Percentiles rank a stretch among this genome's conserved stretches.
Evolutionary conservation across 1,284 basidiomycete species (phyloP).

Genomic region (Microbotryum silenes-acaulis): DNA sequence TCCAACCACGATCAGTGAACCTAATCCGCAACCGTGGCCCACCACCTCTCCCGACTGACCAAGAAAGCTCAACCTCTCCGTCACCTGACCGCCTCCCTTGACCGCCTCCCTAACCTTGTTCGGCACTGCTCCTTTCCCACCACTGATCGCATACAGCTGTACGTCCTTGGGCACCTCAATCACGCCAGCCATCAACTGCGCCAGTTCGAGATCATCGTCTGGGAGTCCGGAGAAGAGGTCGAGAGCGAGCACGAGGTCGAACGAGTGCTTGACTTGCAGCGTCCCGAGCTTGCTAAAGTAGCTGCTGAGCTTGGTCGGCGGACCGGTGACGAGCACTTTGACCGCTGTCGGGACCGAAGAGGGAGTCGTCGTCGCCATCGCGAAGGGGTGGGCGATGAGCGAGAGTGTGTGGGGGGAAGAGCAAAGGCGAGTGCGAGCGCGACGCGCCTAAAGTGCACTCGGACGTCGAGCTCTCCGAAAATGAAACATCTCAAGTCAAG

Average conservation of each 20-base stretch:
- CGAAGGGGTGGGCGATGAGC: no score
- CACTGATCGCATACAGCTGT: constrained; percentile 87
- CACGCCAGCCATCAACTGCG: constrained; percentile 56
- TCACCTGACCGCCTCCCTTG: constrained; percentile 63
- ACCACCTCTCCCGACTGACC: constrained; percentile 49
- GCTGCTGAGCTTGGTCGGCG: constrained; percentile 64
- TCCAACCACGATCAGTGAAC: not conserved
- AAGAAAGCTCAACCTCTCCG: constrained; percentile 71
- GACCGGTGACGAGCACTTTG: constrained; percentile 63
- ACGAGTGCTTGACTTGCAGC: constrained; percentile 89
- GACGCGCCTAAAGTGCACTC: no score
- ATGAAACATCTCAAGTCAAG: no score
- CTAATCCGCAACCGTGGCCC: not conserved
- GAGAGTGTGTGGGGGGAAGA: no score
- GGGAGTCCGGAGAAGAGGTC: constrained; percentile 70
- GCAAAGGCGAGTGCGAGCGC: no score
- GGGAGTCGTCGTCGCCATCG: no score
- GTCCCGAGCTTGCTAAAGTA: constrained; percentile 72
- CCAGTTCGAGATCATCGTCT: constrained; percentile 49
- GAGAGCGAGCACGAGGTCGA: constrained; percentile 74
- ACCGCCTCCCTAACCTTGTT: constrained; percentile 63
- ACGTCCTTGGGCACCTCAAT: constrained; percentile 63
- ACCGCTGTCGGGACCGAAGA: not conserved
- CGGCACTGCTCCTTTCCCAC: constrained; percentile 60
- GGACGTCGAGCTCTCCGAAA: no score